Evolutionary conservation across 371 early-diverging fungal genomes (phyloP).

Genomic region (Mucor mucedo): DNA sequence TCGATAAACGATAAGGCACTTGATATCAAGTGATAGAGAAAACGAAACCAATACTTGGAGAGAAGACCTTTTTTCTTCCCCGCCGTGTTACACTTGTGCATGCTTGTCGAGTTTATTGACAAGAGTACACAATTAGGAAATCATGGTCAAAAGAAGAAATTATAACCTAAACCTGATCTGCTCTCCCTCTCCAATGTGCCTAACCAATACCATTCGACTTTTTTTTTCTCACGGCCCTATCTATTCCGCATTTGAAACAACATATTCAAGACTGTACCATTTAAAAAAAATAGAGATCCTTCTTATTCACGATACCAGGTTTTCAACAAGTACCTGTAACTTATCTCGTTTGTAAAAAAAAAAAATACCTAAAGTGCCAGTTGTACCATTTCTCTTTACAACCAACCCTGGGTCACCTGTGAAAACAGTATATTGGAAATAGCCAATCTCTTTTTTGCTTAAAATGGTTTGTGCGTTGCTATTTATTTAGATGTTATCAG

Average conservation of each 20-base stretch:
- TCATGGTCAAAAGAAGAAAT: slow-evolving; percentile 13
- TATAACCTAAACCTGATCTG: neutral
- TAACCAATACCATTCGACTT: neutral
- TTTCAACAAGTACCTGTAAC: no score
- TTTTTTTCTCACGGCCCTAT: slow-evolving; percentile 4
- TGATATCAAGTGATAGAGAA: slow-evolving; percentile 2
- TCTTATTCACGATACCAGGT: neutral
- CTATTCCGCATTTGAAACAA: neutral
- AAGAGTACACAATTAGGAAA: slow-evolving; percentile 5
- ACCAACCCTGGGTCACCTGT: neutral
- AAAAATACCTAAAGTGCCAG: no score
- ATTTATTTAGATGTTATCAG: neutral
- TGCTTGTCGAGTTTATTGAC: neutral
- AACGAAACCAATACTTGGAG: neutral
- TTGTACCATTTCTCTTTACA: no score
- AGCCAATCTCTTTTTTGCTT: neutral
- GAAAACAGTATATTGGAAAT: neutral
- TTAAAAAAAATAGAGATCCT: neutral
- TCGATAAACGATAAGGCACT: slow-evolving; percentile 4
- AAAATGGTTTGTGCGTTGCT: neutral
- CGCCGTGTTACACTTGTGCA: neutral
- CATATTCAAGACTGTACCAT: neutral
- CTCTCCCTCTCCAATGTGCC: neutral
- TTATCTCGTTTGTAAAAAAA: no score
- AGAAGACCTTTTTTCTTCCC: neutral